Base-by-base conservation (phyloP, 1,284 basidiomycete genomes). In the Thelephora terrestris region DNA sequence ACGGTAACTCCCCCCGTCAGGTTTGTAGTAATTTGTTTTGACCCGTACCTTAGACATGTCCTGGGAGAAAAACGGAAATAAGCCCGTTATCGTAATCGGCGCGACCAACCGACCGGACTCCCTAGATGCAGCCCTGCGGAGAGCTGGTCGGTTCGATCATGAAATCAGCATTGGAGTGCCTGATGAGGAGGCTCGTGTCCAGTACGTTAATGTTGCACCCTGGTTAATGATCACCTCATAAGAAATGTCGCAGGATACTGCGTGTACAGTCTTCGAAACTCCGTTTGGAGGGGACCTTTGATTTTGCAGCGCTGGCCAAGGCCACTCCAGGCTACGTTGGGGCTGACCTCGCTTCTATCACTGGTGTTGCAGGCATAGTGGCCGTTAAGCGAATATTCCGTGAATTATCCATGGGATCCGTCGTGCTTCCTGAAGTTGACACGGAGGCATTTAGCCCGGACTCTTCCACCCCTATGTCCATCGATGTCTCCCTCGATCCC, bases 161-260 rank as follows among this genome's bases (percentile, higher is more conserved):
- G 95, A 99, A 66, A 98, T 99, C 49, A 87, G 88, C 47, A 93
- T 98, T 86, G 90, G 91, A 21, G 94, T 98, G 3, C 95, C 95
- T 1, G 91, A 95, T 57, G 88, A 97, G 55, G 81, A 81, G 52
- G 91, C 84, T 0, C 75, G 93, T 48, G 87, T 90, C 59, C 89
- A 94, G 91, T 95, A 51, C 58, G 82, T 68, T 36, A 32, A 10
- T 40, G 4, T 47, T n/a, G 12, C 25, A 14, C 9, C 4, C 35
- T 12, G 23, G 16, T 14, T 6, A n/a, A 2, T 9, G 51, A n/a
- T 7, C 24, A 24, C 27, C 50, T 43, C n/a, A 24, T 20, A 35
- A 21, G 42, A 47, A 37, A 36, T 6, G 46, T 48, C 17, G 27
- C 61, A 87, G 92, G 61, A 93, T 97, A 51, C 70, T 96, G 1